Base-by-base conservation (phyloP, 1,284 basidiomycete genomes). In the Macrocystidia cucumis region DNA sequence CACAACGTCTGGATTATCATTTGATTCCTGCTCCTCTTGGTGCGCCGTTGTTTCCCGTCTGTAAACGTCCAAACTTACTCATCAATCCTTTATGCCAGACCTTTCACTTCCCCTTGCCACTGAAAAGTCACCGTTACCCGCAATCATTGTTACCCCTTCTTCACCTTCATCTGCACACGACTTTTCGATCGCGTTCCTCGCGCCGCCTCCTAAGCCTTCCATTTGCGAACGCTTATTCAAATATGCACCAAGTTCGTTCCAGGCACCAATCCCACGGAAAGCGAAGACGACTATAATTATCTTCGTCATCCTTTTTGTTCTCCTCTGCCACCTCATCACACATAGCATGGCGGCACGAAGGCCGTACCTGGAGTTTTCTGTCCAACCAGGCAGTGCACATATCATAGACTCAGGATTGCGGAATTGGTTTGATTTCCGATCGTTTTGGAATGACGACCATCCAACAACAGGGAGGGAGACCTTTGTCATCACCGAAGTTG, bases 111-210 rank as follows among this genome's bases (percentile, higher is more conserved):
- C 60, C 16, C 35, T 58, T 24, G 51, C 51, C 35, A 54, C 61
- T 5, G 63, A 67, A 44, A 68, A 67, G 45, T 65, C 65, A 3
- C 48, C 74, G 0, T 58, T 85, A 4, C 83, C 83, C 12, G 78
- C 82, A n/a, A 86, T 87, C 51, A 83, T 87, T 47, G 83, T 87
- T 29, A 87, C 83, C 2, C 83, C 83, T 1, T 84, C 77, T 7
- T 85, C 83, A 0, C 83, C 84, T 0, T 68, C 69, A 1, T 66
- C 69, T 28, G 64, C 67, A 6, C 72, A 66, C 31, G 61, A 67
- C 44, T 87, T 82, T 51, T 76, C 73, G 36, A 82, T 87, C 48
- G 84, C 84, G 5, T 87, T 87, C 60, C 56, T 80, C 31, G 71
- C 73, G 0, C 76, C 78, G 0, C 65, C 70, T 11, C 63, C 67